Base-by-base conservation (phyloP, 2,329 filamentous ascomycete species). In the Colletotrichum abscissum region DNA sequence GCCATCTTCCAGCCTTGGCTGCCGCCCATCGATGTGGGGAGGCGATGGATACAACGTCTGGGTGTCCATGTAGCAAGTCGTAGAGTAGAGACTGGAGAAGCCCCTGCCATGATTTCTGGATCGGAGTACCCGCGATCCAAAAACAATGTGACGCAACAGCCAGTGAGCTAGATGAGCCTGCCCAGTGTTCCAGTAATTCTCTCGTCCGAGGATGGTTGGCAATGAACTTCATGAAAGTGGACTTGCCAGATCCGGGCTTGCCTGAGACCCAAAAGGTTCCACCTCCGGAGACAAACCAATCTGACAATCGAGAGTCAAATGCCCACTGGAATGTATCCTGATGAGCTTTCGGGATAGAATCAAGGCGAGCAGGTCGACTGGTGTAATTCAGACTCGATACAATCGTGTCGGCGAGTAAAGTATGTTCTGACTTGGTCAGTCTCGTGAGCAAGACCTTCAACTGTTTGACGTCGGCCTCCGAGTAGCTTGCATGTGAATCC, bases 31-130 rank as follows among this genome's bases (percentile, higher is more conserved):
- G 42, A 46, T 19, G 16, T n/a, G 19, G 42, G 16, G 14, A 46
- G 42, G 42, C 42, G 6, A 46, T 16, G 16, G 19, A 19, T 16
- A 46, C 42, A 46, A 16, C 42, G 16, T 46, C 16, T n/a, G 42
- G 16, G 19, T 46, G 42, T 46, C 16, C 42, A n/a, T 46, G 22
- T 5, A 76, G 57, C 1, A 73, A 58, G 26, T 74, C 64, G 16
- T 68, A 73, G 14, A 76, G 60, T 33, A 76, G 54, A 5, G 74
- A 69, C 46, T 69, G 80, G 2, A 86, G 75, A 2, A 87, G 79
- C 0, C 85, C 85, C 42, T 81, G 77, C 26, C 81, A 79, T 0
- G 83, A 84, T 68, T 81, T 84, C 63, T 87, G 84, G 56, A 84
- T 78, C 2, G 74, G 59, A 4, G 78, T 81, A 0, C 85, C 84